Conservation (phyloP, 768 basidiomycete genomes). For the Suillus tomentosus region DNA sequence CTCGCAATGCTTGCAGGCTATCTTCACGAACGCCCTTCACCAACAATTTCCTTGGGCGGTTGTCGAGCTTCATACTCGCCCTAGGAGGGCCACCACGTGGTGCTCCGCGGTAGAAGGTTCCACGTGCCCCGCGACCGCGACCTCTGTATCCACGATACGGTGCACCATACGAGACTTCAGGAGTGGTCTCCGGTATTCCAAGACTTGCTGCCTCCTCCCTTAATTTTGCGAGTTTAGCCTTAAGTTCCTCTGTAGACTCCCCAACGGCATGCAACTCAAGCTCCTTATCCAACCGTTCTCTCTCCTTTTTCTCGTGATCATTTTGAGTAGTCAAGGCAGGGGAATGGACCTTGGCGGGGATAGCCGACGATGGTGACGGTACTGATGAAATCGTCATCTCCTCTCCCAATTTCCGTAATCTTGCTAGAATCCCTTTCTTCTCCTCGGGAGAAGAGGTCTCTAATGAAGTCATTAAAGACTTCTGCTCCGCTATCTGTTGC, state of each 20-base stretch:
- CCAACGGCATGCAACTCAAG: slow-evolving; percentile 62
- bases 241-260: slow-evolving; percentile 66
- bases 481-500: slow-evolving; percentile 87
- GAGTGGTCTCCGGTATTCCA: slow-evolving; percentile 55
- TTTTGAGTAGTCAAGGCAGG: slow-evolving; percentile 29
- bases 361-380: slow-evolving; percentile 30
- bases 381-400: slow-evolving; percentile 60
- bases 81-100: slow-evolving; percentile 68
- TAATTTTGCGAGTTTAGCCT: slow-evolving; percentile 73
- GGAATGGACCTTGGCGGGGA: slow-evolving; percentile 32
- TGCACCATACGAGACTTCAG: slow-evolving; percentile 39
- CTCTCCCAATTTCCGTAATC: slow-evolving; percentile 73
- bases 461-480: slow-evolving; percentile 75
- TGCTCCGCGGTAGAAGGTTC: slow-evolving; percentile 61
- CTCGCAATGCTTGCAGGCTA: slow-evolving; percentile 61
- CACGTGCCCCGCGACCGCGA: slow-evolving; percentile 56
- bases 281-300: slow-evolving; percentile 78
- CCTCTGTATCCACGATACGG: slow-evolving; percentile 71
- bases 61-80: slow-evolving; percentile 86
- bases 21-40: slow-evolving; percentile 66
- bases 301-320: slow-evolving; percentile 57
- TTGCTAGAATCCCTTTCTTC: slow-evolving; percentile 78
- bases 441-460: slow-evolving; percentile 63
- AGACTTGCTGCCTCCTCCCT: slow-evolving; percentile 83
- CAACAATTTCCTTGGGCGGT: slow-evolving; percentile 79